These are phyloP conservation scores for Russula griseocarnosa DNA, from an alignment of 768 basidiomycete species.

Conservation along the genomic window DNA sequence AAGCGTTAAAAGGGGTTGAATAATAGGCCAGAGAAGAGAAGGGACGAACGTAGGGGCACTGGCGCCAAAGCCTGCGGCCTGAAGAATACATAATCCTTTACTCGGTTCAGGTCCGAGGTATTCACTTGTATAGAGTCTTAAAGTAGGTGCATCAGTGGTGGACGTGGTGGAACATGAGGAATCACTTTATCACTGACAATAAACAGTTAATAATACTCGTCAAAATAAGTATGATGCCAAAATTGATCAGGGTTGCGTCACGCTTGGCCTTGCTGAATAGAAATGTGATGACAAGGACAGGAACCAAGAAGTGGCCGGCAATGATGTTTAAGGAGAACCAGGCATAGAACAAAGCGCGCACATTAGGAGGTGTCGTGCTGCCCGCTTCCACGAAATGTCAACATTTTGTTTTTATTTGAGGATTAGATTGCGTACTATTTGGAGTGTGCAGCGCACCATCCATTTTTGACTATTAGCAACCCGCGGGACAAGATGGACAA, in stretches of 20 bases:
- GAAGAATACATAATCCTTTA: conserved; percentile 11
- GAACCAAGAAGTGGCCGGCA: conserved; percentile 15
- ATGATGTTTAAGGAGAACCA: conserved; percentile 18
- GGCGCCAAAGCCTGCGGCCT: conserved; percentile 20
- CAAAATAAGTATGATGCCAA: conserved; percentile 10
- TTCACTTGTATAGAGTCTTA: conserved; percentile 18
- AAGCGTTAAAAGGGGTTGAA: background rate
- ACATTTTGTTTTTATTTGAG: background rate
- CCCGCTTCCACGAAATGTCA: background rate
- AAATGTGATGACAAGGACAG: conserved; percentile 20
- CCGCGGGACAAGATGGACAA: background rate
- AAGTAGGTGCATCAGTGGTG: background rate
- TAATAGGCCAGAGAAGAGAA: background rate
- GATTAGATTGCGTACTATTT: background rate
- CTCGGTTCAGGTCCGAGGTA: conserved; percentile 21
- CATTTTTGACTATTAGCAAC: background rate
- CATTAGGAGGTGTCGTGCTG: background rate
- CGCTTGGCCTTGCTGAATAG: conserved; percentile 16
- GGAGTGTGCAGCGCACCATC: background rate
- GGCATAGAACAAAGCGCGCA: conserved; percentile 1
- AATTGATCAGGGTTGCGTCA: conserved; percentile 15
- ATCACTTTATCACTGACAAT: conserved; percentile 8
- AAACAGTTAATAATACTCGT: conserved; percentile 5
- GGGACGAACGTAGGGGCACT: conserved; percentile 13
- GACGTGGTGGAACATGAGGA: background rate